Evolutionary conservation across 208 protist species (phyloP).

Genomic region (Trypanosoma caninum): DNA sequence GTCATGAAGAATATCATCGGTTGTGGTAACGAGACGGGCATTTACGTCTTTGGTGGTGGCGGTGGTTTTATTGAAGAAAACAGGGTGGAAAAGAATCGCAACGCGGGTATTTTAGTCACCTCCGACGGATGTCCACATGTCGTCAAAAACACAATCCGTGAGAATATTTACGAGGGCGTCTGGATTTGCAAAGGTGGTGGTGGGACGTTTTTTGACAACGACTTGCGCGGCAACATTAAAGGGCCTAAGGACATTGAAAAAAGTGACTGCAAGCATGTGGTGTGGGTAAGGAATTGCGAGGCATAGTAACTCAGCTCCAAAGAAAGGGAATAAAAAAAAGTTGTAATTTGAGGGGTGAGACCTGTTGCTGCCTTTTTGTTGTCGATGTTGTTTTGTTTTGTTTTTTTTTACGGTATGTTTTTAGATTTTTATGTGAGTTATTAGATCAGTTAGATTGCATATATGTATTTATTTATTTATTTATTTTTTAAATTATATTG

Average conservation of each 20-base stretch:
- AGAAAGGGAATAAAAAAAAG: background rate
- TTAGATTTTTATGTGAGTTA: constrained; percentile 1
- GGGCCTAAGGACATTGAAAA: constrained; percentile 75
- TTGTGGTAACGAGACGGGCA: constrained; percentile 77
- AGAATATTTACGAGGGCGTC: constrained; percentile 85
- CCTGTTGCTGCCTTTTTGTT: constrained; percentile 2
- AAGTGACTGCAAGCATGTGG: constrained; percentile 38
- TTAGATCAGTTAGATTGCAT: background rate
- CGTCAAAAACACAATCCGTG: constrained; percentile 61
- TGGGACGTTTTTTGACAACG: constrained; percentile 77
- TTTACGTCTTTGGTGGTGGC: constrained; percentile 85
- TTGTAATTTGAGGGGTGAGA: background rate
- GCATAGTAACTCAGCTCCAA: too few relatives aligned
- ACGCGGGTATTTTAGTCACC: constrained; percentile 85
- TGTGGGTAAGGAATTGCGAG: constrained; percentile 66
- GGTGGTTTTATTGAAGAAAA: constrained; percentile 78
- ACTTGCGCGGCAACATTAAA: constrained; percentile 76
- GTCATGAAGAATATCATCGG: constrained; percentile 71
- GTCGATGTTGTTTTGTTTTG: constrained; percentile 6
- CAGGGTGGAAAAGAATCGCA: constrained; percentile 60
- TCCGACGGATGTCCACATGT: constrained; percentile 62
- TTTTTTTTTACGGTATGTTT: constrained; percentile 3
- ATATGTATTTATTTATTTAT: background rate
- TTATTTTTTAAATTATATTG: background rate
- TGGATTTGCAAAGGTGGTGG: constrained; percentile 85